These are phyloP conservation scores for Botrytis galanthina DNA, from an alignment of 2,329 filamentous ascomycete species.

Conservation along the genomic window DNA sequence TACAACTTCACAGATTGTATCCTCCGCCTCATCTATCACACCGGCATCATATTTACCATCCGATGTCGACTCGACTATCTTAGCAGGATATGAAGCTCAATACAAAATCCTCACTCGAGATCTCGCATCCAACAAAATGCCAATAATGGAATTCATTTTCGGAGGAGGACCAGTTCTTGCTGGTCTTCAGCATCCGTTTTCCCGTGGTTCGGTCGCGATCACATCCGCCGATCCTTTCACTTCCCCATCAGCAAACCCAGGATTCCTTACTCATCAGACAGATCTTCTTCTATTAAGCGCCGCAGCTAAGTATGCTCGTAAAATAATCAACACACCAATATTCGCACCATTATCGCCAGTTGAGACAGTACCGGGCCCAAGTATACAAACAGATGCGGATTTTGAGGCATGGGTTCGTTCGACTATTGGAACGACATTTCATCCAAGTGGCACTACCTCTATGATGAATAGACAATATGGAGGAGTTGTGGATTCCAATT, in stretches of 20 bases:
- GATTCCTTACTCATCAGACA: slow-evolving; percentile 47
- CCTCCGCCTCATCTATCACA: slow-evolving; percentile 6
- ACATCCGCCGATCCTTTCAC: slow-evolving; percentile 41
- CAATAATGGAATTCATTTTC: slow-evolving; percentile 18
- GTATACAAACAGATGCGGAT: not conserved
- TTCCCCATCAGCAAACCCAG: slow-evolving; percentile 50
- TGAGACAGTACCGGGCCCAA: not conserved
- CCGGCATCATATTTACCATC: slow-evolving; percentile 1
- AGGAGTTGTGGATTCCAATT: slow-evolving; percentile 27
- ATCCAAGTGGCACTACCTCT: slow-evolving; percentile 27
- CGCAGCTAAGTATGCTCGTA: not conserved
- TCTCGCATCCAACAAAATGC: slow-evolving; percentile 9
- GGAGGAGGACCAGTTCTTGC: slow-evolving; percentile 38
- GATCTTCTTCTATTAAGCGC: slow-evolving; percentile 12
- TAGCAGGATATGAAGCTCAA: slow-evolving; percentile 13
- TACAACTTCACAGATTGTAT: not conserved
- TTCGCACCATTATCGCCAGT: slow-evolving; percentile 6
- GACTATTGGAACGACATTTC: slow-evolving; percentile 12
- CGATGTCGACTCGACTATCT: not conserved
- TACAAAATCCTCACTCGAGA: slow-evolving; percentile 18
- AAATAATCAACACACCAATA: not conserved
- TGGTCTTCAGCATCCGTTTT: slow-evolving; percentile 56
- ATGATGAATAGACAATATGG: slow-evolving; percentile 27
- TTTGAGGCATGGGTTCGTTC: slow-evolving; percentile 9
- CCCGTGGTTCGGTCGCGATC: slow-evolving; percentile 58